Percentiles rank a stretch among this genome's conserved stretches.
These are phyloP conservation scores for Fusarium sp. DNA, from an alignment of 2,329 filamentous ascomycete genomes.

Conservation along the genomic window DNA sequence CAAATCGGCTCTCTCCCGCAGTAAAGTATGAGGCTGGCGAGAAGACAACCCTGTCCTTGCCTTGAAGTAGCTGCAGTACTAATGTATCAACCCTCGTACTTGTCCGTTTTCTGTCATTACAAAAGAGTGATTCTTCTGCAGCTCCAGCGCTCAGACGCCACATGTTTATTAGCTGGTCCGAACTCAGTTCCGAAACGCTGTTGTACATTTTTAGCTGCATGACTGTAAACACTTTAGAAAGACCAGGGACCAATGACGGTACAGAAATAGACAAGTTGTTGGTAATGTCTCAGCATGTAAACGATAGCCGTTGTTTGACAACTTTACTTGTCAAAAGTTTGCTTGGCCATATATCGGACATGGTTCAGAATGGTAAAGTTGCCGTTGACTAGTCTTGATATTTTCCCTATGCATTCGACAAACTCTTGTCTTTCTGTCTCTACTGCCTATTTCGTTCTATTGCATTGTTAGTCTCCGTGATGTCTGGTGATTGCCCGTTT, in stretches of 20 bases:
- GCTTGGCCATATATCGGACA: not conserved
- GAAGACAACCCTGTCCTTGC: slow-evolving; percentile 5
- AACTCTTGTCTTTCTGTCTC: not conserved
- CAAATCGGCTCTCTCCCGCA: slow-evolving; percentile 22
- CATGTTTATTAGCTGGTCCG: slow-evolving; percentile 2
- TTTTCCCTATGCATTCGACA: not conserved
- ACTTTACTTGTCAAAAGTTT: slow-evolving; percentile 5
- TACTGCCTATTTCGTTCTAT: slow-evolving; percentile 1
- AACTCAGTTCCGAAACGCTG: slow-evolving; percentile 13
- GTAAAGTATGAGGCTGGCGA: not conserved
- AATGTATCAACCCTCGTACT: slow-evolving; percentile 9
- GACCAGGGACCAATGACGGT: slow-evolving; percentile 3
- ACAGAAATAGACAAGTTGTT: not conserved
- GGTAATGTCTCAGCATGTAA: not conserved
- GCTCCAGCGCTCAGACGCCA: slow-evolving; percentile 29
- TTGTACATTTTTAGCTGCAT: slow-evolving; percentile 13
- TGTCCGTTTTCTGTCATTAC: slow-evolving; percentile 16
- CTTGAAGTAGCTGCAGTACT: slow-evolving; percentile 6
- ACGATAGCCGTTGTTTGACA: slow-evolving; percentile 5
- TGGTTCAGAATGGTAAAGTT: slow-evolving; percentile 20
- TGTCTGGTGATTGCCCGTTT: slow-evolving; percentile 1
- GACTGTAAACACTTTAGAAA: slow-evolving; percentile 3
- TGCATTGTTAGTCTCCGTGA: slow-evolving; percentile 6
- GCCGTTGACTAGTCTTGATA: slow-evolving; percentile 5
- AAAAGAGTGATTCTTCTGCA: slow-evolving; percentile 3